Evolutionary conservation across 768 basidiomycete species (phyloP), one percentile per base, ranked within the genome.

Genomic region (Pluteus cervinus): DNA sequence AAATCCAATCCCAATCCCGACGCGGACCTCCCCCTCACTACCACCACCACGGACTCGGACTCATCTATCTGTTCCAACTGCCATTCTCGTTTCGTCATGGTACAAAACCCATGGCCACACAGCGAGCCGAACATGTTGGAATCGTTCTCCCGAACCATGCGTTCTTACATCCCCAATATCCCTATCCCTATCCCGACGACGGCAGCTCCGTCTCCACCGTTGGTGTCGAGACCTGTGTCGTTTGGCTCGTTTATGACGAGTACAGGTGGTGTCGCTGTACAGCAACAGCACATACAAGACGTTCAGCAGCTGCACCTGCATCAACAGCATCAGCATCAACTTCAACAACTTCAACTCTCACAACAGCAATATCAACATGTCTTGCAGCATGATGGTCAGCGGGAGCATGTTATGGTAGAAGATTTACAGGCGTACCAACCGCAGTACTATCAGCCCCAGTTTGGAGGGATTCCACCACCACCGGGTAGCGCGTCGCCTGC

Each of bases 151-250:
- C 68, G 69, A 14, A 66, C 74, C 7, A 58, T 79, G 18, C 70
- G 75, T 31, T 66, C 60, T 43, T 78, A 78, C 38, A 69, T 75
- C 6, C 76, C 75, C 3, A 61, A 68, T 12, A 70, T 74, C 26
- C 58, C 68, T 6, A 71, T 75, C 35, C 60, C 70, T 10, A 66
- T 76, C 20, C 66, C n/a, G n/a, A n/a, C 75, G 1, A 53, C 61
- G 2, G 65, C 71, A 1, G 56, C 61, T 1, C 70, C 74, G 11
- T 65, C 73, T 12, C 69, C 72, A 0, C 69, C 72, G 1, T 62
- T 65, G 10, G 65, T 75, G 17, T 75, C 75, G 4, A 58, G 64
- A 9, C 75, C 72, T 1, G 50, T 72, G 20, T 69, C 66, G 0
- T 70, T 68, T 35, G 73, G 71, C 11, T 65, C 50, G 28, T 70